Evolutionary conservation across 352 stramenopile genomes (phyloP).

Genomic region (Phytophthora palmivora): DNA sequence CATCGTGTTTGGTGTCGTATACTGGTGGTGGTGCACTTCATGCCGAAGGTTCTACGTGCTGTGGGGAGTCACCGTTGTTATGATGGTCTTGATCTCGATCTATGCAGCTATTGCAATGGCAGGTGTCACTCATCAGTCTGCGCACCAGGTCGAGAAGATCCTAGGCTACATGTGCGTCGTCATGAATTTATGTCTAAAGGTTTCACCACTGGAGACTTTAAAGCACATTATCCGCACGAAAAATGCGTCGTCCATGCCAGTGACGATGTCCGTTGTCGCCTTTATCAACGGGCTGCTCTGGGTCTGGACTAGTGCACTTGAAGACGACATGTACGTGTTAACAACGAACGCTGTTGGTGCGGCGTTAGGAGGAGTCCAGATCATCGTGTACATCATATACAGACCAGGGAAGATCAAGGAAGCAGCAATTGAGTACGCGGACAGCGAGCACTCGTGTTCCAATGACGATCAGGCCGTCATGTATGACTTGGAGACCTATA

Average conservation of each 20-base stretch:
- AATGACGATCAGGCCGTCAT: conserved; percentile 29
- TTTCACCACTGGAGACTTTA: conserved; percentile 36
- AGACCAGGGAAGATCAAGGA: conserved; percentile 23
- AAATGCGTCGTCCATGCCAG: conserved; percentile 36
- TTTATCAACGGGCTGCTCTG: conserved; percentile 37
- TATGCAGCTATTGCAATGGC: conserved; percentile 29
- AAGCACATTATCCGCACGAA: conserved; percentile 38
- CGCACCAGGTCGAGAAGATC: conserved; percentile 31
- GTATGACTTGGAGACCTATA: conserved; percentile 23
- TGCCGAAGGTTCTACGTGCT: conserved; percentile 25
- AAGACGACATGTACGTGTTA: conserved; percentile 40
- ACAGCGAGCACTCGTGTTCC: background rate
- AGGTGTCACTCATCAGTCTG: conserved; percentile 31
- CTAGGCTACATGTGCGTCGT: conserved; percentile 35
- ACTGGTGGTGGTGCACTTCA: conserved; percentile 25
- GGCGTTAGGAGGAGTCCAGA: conserved; percentile 22
- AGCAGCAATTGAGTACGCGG: background rate
- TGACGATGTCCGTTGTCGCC: conserved; percentile 35
- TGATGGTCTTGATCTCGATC: conserved; percentile 24
- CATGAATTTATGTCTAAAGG: conserved; percentile 34
- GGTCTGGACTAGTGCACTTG: conserved; percentile 27
- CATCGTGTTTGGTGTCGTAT: conserved; percentile 24
- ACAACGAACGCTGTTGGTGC: conserved; percentile 32
- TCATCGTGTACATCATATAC: conserved; percentile 37
- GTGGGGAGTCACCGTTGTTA: conserved; percentile 10